Conservation (phyloP, 208 protist genomes). For the Leishmania amazonensis region DNA sequence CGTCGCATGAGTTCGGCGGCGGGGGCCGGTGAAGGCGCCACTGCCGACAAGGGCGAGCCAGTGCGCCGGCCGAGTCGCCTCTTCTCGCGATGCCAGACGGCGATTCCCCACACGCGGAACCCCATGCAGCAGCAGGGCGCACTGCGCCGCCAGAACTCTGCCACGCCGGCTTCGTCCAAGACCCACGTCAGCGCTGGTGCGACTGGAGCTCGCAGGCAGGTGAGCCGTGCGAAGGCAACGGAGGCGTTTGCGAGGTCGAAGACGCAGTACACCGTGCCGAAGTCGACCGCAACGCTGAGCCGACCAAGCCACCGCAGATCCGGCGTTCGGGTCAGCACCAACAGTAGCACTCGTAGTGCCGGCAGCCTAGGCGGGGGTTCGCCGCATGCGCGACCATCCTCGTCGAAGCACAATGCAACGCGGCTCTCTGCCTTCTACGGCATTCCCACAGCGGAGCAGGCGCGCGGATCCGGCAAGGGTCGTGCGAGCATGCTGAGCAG, state of each 20-base stretch:
- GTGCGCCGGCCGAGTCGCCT: slow-evolving; percentile 10
- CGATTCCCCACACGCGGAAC: slow-evolving; percentile 7
- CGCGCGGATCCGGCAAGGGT: slow-evolving; percentile 4
- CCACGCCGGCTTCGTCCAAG: slow-evolving; percentile 4
- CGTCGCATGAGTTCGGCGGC: slow-evolving; percentile 38
- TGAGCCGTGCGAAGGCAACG: not conserved
- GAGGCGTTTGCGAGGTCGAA: slow-evolving; percentile 28
- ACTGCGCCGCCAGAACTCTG: slow-evolving; percentile 13
- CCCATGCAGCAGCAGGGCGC: not conserved
- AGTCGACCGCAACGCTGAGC: not conserved
- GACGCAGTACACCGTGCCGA: slow-evolving; percentile 13
- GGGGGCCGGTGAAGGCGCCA: slow-evolving; percentile 2
- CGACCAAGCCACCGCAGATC: slow-evolving; percentile 6
- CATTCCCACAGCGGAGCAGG: slow-evolving; percentile 1
- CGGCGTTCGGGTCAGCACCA: slow-evolving; percentile 10
- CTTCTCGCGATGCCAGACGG: slow-evolving; percentile 42
- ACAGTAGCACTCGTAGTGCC: slow-evolving; percentile 15
- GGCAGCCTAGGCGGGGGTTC: slow-evolving; percentile 5
- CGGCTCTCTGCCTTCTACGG: slow-evolving; percentile 12
- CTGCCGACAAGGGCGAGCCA: not conserved
- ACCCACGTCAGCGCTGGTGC: slow-evolving; percentile 2
- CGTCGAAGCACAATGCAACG: slow-evolving; percentile 10
- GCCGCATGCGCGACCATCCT: slow-evolving; percentile 9
- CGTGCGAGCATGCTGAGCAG: not conserved
- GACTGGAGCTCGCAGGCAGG: not conserved